Evolutionary conservation across 2,329 filamentous ascomycete species (phyloP), one percentile per base, ranked within the genome.

Genomic region (Myotisia sp.): DNA sequence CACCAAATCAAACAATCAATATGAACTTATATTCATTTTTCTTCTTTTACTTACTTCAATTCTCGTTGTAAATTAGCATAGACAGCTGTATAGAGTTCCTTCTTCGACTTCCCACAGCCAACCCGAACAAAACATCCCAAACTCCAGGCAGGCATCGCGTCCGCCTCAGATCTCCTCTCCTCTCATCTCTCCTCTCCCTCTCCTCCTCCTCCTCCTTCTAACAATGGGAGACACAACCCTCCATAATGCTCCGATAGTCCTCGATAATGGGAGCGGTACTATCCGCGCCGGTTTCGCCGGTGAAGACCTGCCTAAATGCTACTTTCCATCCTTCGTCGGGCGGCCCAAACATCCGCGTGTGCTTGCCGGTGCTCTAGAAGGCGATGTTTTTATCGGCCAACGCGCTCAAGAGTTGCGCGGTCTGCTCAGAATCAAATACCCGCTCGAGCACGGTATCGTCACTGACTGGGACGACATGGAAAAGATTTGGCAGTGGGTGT

Each of bases 391-490:
- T 59, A 94, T 98, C 55, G 90, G 90, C 33, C 79, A 86, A 49
- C 79, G 84, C 57, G 86, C 87, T 39, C 81, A 85, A 48, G 86
- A 95, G 53, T 69, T 93, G 51, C 76, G 87, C 51, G 90, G 90
- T 3, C 65, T 98, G 41, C 70, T 98, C 48, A 98, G 95, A 71
- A 94, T 98, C 49, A 72, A 76, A 45, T 95, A 95, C 56, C 90
- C 90, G 28, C 65, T 98, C 36, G 90, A 95, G 63, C 90, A 98
- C 57, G 90, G 90, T 48, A 92, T 98, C 50, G 90, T 98, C 43
- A 98, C 90, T 47, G 85, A 98, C 60, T 98, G 90, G 90, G 90
- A 95, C 55, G 90, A 98, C 54, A 98, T 98, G 90, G 90, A 98
- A 67, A 77, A 84, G 64, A 98, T 98, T 62, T 98, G 90, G 90